phyloP scores from a whole-genome alignment of 2,329 filamentous ascomycete species.

The Ophiosphaerella korrae region DNA sequence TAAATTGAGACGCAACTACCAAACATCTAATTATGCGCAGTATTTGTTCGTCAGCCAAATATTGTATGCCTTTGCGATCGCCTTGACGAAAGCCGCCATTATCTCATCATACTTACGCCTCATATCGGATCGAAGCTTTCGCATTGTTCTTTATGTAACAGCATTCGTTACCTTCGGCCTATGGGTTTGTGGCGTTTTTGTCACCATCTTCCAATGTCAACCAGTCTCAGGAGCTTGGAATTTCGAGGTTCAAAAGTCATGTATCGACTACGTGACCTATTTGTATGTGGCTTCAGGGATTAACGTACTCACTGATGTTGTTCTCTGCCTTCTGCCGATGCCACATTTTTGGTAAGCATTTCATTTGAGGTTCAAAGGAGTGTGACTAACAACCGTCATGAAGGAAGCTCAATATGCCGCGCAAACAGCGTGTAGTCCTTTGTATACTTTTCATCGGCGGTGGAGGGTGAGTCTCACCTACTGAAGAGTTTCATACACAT shows the following conservation, averaged over 20 bases:
- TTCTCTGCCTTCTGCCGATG: slow-evolving; percentile 29
- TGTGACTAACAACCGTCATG: neutral
- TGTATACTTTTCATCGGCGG: slow-evolving; percentile 34
- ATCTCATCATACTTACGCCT: slow-evolving; percentile 36
- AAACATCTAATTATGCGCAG: slow-evolving; percentile 16
- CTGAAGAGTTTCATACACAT: neutral
- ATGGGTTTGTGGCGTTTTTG: slow-evolving; percentile 31
- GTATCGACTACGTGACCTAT: slow-evolving; percentile 29
- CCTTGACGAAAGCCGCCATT: slow-evolving; percentile 34
- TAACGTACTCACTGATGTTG: slow-evolving; percentile 30
- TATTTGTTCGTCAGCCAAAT: slow-evolving; percentile 32
- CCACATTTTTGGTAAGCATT: slow-evolving; percentile 31
- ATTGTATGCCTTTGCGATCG: slow-evolving; percentile 33
- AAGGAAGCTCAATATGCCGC: slow-evolving; percentile 19
- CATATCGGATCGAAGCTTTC: slow-evolving; percentile 23
- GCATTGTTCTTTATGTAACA: slow-evolving; percentile 25
- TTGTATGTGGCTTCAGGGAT: slow-evolving; percentile 34
- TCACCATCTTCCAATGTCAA: slow-evolving; percentile 34
- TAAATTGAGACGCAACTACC: neutral
- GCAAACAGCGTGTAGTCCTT: slow-evolving; percentile 33
- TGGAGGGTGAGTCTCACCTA: slow-evolving; percentile 23
- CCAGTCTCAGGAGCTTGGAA: slow-evolving; percentile 32
- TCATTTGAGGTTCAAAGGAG: neutral
- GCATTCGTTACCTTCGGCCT: slow-evolving; percentile 17
- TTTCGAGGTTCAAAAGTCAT: slow-evolving; percentile 16